A percentile compares a stretch with the other conserved stretches of the same genome.
Conservation (phyloP, 169 alveolate genomes). For the Plasmodium knowlesi region DNA sequence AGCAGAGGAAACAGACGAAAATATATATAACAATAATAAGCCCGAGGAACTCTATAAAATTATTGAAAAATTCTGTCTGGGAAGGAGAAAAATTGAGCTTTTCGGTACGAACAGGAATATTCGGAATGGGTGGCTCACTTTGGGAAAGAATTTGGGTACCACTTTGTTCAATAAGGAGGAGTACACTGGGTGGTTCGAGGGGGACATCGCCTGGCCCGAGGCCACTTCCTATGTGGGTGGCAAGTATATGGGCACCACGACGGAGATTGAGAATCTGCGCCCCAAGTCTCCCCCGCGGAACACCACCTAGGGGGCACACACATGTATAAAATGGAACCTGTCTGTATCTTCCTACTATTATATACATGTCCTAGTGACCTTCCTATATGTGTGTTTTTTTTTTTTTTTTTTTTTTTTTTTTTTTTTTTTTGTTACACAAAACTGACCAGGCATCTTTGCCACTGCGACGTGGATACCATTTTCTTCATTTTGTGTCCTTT, state of each 20-base stretch:
- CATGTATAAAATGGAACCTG: neutral
- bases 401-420: neutral
- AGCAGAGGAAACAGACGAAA: slow-evolving; percentile 89
- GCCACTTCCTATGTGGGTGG: slow-evolving; percentile 90
- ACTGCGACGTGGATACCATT: neutral
- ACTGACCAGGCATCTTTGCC: neutral
- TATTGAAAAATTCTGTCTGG: slow-evolving; percentile 94
- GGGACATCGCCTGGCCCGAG: slow-evolving; percentile 89
- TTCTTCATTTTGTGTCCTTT: neutral
- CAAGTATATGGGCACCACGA: slow-evolving; percentile 89
- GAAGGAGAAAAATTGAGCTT: slow-evolving; percentile 92
- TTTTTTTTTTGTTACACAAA: neutral
- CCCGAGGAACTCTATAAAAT: slow-evolving; percentile 93
- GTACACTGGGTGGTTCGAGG: slow-evolving; percentile 87
- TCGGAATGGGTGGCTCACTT: slow-evolving; percentile 92
- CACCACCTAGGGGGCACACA: neutral
- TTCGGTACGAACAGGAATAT: slow-evolving; percentile 92
- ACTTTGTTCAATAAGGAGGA: slow-evolving; percentile 83
- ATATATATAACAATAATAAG: slow-evolving; percentile 79
- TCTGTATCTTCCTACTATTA: neutral
- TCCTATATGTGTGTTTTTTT: neutral
- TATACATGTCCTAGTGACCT: neutral
- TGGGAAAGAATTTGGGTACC: slow-evolving; percentile 86
- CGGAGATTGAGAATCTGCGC: slow-evolving; percentile 91
- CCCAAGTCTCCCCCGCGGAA: slow-evolving; percentile 90